A percentile compares a stretch with the other conserved stretches of the same genome.
Evolutionary conservation across 306 rosid species (phyloP).

Genomic region (Malus asiatica): DNA sequence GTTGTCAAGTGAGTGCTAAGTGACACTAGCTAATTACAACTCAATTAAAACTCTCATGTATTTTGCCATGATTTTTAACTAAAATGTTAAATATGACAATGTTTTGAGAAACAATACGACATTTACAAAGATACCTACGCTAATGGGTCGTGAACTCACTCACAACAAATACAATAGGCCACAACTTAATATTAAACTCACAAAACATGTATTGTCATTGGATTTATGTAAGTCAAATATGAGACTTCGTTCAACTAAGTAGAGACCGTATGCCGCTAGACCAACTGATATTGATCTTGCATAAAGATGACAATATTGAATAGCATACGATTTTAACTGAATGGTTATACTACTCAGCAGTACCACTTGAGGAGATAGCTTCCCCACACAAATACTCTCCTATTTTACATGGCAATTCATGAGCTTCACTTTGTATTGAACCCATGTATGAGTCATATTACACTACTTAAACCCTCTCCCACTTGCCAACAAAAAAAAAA

Average conservation of each 20-base stretch:
- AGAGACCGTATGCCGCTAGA: too few relatives aligned
- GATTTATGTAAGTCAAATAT: not conserved
- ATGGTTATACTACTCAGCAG: not conserved
- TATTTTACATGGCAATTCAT: conserved; percentile 7
- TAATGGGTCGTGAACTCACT: not conserved
- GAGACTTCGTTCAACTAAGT: too few relatives aligned
- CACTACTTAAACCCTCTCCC: not conserved
- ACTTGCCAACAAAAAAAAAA: not conserved
- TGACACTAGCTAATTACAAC: not conserved
- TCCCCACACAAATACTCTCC: not conserved
- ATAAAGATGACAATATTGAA: not conserved
- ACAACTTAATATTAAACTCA: not conserved
- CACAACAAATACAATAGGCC: not conserved
- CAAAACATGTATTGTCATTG: not conserved
- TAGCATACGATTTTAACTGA: not conserved
- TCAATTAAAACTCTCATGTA: not conserved
- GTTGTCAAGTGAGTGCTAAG: not conserved
- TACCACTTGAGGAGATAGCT: not conserved
- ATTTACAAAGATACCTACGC: not conserved
- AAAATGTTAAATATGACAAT: not conserved
- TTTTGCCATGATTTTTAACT: not conserved
- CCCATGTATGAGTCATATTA: not conserved
- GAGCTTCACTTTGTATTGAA: conserved; percentile 7
- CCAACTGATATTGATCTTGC: too few relatives aligned
- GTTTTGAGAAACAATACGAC: not conserved